These are phyloP conservation scores for Aureobasidium sp. DNA, from an alignment of 2,329 filamentous ascomycete genomes.

Conservation along the genomic window DNA sequence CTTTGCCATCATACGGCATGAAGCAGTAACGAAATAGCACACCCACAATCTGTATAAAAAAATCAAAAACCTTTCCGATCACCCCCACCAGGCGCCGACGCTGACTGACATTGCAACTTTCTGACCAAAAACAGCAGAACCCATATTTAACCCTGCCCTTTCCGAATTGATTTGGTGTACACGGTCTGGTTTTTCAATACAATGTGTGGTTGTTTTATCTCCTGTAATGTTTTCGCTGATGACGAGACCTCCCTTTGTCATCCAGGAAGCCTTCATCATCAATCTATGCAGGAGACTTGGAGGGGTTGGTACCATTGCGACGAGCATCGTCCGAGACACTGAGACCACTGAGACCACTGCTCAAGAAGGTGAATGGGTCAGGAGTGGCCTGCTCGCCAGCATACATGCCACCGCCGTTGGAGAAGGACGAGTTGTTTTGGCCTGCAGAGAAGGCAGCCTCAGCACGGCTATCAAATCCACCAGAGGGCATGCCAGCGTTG, in stretches of 20 bases:
- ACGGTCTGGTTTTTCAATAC: slow-evolving; percentile 2
- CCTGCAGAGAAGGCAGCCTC: slow-evolving; percentile 86
- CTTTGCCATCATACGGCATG: not conserved
- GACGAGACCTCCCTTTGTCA: not conserved
- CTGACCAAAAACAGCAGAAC: slow-evolving; percentile 9
- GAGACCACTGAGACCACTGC: slow-evolving; percentile 62
- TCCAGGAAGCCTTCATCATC: not conserved
- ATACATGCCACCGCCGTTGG: slow-evolving; percentile 52
- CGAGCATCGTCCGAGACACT: slow-evolving; percentile 50
- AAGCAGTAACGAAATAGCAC: not conserved
- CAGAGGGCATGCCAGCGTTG: slow-evolving; percentile 69
- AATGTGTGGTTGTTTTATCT: not conserved
- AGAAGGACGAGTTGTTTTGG: slow-evolving; percentile 38
- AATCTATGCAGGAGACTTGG: slow-evolving; percentile 16
- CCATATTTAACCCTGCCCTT: not conserved
- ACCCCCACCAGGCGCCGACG: slow-evolving; percentile 13
- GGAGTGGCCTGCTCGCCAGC: slow-evolving; percentile 47
- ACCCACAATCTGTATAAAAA: slow-evolving; percentile 11
- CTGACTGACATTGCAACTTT: slow-evolving; percentile 13
- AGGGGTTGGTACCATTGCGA: slow-evolving; percentile 30
- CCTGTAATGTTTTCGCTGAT: not conserved
- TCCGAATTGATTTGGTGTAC: slow-evolving; percentile 9
- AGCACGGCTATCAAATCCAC: slow-evolving; percentile 86
- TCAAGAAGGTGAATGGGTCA: slow-evolving; percentile 75
- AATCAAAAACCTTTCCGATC: slow-evolving; percentile 11